Conservation (phyloP, 1,139 yeast genomes). For the Lodderomyces pseudojiufengensis region DNA sequence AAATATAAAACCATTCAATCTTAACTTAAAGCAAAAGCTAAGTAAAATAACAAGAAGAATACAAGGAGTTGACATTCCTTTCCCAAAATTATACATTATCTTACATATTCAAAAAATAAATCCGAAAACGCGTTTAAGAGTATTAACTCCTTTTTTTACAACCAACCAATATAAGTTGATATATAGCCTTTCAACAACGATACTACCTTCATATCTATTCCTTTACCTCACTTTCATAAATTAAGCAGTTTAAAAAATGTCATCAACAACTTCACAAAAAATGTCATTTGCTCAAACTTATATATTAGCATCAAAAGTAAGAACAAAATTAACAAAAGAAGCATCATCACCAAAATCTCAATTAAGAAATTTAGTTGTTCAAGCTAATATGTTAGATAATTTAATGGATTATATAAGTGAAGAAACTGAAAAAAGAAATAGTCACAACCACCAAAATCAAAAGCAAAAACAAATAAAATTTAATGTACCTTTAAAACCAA, state of each 20-base stretch:
- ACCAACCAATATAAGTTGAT: too few species aligned
- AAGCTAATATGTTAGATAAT: slow-evolving; percentile 72
- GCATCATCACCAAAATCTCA: slow-evolving; percentile 60
- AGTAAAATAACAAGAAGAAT: too few species aligned
- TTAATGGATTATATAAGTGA: slow-evolving; percentile 52
- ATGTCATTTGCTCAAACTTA: slow-evolving; percentile 55
- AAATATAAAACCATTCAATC: too few species aligned
- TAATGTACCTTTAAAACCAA: slow-evolving; percentile 11
- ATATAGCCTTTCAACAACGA: too few species aligned
- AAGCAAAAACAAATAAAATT: slow-evolving; percentile 1
- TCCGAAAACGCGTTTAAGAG: too few species aligned
- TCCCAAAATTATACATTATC: too few species aligned
- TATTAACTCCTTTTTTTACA: too few species aligned
- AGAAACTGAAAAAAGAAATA: slow-evolving; percentile 28
- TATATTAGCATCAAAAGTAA: slow-evolving; percentile 64
- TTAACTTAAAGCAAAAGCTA: too few species aligned
- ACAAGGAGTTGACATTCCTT: too few species aligned
- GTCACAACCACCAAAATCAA: slow-evolving; percentile 7
- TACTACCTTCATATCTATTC: too few species aligned
- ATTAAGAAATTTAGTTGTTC: slow-evolving; percentile 62
- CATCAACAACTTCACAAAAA: slow-evolving; percentile 15
- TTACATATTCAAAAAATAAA: too few species aligned
- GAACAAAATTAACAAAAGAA: slow-evolving; percentile 63
- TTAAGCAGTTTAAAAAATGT: not conserved
- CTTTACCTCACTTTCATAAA: too few species aligned